Conservation (phyloP, 257 asterid species). For the Solanum piurae region DNA sequence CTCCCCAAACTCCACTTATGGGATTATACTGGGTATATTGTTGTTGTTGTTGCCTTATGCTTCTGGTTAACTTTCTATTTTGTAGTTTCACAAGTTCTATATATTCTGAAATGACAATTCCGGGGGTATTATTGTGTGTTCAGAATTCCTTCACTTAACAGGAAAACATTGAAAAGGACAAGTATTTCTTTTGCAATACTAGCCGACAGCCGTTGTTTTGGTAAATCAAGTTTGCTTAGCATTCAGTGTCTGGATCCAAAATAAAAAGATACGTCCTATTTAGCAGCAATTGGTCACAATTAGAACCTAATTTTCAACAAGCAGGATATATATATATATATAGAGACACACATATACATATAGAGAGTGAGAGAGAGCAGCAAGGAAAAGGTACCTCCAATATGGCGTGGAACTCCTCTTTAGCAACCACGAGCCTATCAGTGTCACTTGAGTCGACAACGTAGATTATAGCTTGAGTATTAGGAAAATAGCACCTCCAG, state of each 20-base stretch:
- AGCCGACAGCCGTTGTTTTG: not conserved
- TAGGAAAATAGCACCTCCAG: constrained; percentile 97
- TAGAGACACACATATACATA: not conserved
- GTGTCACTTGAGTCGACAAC: constrained; percentile 99
- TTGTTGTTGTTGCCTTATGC: not conserved
- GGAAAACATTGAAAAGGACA: not conserved
- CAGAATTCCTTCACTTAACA: not conserved
- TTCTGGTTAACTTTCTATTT: not conserved
- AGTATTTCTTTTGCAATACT: not conserved
- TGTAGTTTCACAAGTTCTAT: not conserved
- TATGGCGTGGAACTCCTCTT: constrained; percentile 92
- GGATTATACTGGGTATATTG: not conserved
- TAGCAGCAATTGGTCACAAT: not conserved
- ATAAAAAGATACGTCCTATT: not conserved
- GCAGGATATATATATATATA: not conserved
- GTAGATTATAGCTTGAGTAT: constrained; percentile 93
- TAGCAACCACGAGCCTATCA: constrained; percentile 84
- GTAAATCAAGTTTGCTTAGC: not conserved
- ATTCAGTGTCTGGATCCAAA: not conserved
- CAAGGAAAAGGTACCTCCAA: constrained; percentile 44
- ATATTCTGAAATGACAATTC: not conserved
- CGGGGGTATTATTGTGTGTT: not conserved
- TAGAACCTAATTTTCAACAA: not conserved
- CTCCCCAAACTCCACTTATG: not conserved
- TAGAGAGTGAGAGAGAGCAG: not conserved